Percentiles rank a stretch among this genome's conserved stretches.
phyloP scores from a whole-genome alignment of 2,329 filamentous ascomycete species.

The Fonsecaea pedrosoi region DNA sequence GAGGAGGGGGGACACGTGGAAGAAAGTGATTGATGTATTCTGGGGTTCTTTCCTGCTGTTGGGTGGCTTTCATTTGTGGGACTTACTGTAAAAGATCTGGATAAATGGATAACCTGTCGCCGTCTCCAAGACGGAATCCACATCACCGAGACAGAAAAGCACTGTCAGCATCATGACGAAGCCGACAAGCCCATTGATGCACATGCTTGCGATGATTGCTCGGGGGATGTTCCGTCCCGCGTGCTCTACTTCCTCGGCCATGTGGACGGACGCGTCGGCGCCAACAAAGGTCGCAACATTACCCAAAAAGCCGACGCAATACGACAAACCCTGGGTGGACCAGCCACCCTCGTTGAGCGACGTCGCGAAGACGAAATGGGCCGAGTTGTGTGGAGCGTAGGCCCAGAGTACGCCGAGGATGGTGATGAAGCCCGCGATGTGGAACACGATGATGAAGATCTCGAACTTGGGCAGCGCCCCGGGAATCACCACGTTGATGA shows the following conservation, averaged over 20 bases:
- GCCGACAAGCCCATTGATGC: slow-evolving; percentile 45
- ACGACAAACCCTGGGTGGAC: slow-evolving; percentile 45
- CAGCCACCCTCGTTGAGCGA: slow-evolving; percentile 46
- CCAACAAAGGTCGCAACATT: slow-evolving; percentile 47
- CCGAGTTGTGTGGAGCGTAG: slow-evolving; percentile 42
- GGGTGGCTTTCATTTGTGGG: not conserved
- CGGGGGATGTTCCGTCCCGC: slow-evolving; percentile 42
- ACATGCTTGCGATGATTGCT: slow-evolving; percentile 41
- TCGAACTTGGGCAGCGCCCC: slow-evolving; percentile 52
- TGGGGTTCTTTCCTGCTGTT: too few species aligned
- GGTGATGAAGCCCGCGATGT: slow-evolving; percentile 57
- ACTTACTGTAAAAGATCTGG: slow-evolving; percentile 42
- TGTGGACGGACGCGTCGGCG: slow-evolving; percentile 41
- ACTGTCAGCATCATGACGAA: slow-evolving; percentile 48
- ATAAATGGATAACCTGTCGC: slow-evolving; percentile 45
- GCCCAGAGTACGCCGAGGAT: slow-evolving; percentile 48
- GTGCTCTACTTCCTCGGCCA: slow-evolving; percentile 43
- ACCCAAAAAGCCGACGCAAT: slow-evolving; percentile 47
- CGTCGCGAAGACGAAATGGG: slow-evolving; percentile 45
- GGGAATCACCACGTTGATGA: slow-evolving; percentile 53
- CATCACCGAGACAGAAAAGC: slow-evolving; percentile 46
- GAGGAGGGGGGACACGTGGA: not conserved
- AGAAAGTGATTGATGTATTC: not conserved
- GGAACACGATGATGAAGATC: slow-evolving; percentile 51
- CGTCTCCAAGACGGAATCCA: slow-evolving; percentile 43